Evolutionary conservation across 805 yeast species (phyloP).

Genomic region (Sugiyamaella valdiviana): DNA sequence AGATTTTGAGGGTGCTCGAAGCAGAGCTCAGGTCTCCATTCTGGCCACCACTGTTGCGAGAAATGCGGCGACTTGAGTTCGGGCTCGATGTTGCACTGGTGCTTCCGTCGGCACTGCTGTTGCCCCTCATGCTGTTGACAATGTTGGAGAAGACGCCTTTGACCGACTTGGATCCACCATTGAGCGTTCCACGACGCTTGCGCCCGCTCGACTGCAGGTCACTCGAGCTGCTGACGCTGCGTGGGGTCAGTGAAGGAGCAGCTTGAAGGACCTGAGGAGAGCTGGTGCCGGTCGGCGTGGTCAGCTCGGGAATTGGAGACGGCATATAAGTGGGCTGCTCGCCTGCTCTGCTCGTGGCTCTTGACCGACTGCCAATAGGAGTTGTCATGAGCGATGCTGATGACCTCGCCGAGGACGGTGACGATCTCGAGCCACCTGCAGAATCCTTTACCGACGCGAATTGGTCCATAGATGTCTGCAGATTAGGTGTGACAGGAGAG

Average conservation of each 20-base stretch:
- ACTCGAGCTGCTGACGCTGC: constrained; percentile 6
- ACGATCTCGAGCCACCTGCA: not conserved
- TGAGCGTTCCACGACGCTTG: constrained; percentile 19
- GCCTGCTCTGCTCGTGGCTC: constrained; percentile 22
- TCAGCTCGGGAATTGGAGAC: constrained; percentile 5
- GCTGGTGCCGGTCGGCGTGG: not conserved
- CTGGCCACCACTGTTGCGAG: not conserved
- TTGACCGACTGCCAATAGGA: constrained; percentile 10
- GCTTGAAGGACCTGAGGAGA: not conserved
- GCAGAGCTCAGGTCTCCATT: constrained; percentile 4
- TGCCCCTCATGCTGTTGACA: constrained; percentile 19
- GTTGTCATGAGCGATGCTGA: constrained; percentile 12
- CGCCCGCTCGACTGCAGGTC: constrained; percentile 8
- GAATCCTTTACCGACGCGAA: not conserved
- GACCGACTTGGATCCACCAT: constrained; percentile 15
- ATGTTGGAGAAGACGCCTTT: constrained; percentile 24
- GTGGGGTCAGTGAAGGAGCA: constrained; percentile 6
- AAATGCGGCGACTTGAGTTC: constrained; percentile 3
- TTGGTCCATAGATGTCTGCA: constrained; percentile 8
- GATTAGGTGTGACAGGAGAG: constrained; percentile 9
- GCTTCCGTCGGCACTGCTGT: constrained; percentile 1
- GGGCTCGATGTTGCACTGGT: constrained; percentile 2
- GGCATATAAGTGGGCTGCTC: constrained; percentile 7
- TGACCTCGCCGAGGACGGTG: constrained; percentile 14
- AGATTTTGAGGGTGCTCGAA: constrained; percentile 44